Base-by-base conservation (phyloP, 441 rosid species). In the Bruguiera hainesii region DNA sequence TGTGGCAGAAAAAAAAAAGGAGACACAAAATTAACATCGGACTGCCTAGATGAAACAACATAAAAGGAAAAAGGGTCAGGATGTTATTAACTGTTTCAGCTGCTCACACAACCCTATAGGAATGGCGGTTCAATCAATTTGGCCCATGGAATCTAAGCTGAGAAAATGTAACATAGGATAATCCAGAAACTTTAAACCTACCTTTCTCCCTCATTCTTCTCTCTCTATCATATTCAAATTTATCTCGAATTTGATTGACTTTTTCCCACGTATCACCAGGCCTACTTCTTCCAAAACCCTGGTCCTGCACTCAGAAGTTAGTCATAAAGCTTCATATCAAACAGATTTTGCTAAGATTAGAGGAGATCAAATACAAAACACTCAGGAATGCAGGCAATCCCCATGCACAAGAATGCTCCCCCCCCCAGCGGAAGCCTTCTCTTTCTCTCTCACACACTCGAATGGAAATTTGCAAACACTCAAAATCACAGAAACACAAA, bases 161-260 rank as follows among this genome's bases (percentile, higher is more conserved):
- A 64, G 18, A 42, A 37, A 42, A 42, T 42, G 18, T 42, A 42
- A 37, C 31, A 35, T 25, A 5, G 26, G 7, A 35, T 21, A 15
- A 19, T 29, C 29, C 28, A 60, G 19, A 67, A 21, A 53, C 9
- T n/a, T 61, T 60, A 29, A 78, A 56, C 80, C 19, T 67, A 88
- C 98, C 97, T 87, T 80, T 91, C 68, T 94, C 91, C 69, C 84
- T 85, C 94, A 88, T 87, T 78, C 98, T 88, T 69, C 76, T 83
- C 63, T 86, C 97, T 80, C 97, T 78, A 72, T 90, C 97, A 69
- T 82, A 88, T 48, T 90, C 97, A 74, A 90, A 90, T 61, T 84
- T 86, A 76, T 90, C 94, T 48, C 89, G 82, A 64, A 90, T 75
- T 71, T 83, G 94, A 80, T 70, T 72, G 60, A 83, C 88, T 70